Percentiles rank a stretch among this genome's conserved stretches.
phyloP scores from a whole-genome alignment of 805 yeast species.

The Yarrowia deformans region DNA sequence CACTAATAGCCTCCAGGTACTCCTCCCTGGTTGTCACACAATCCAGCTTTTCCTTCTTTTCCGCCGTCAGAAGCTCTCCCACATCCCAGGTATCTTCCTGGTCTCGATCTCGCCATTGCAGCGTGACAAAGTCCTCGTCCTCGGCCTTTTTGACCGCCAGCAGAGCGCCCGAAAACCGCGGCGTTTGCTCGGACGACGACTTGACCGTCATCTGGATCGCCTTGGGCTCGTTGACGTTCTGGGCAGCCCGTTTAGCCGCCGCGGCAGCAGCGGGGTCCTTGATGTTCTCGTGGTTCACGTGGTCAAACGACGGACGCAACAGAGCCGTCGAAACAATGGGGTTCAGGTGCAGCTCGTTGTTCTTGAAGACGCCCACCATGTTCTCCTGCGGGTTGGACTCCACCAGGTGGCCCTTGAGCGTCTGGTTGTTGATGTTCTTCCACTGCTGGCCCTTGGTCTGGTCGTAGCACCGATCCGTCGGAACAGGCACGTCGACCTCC shows the following conservation, averaged over 20 bases:
- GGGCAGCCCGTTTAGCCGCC: conserved; percentile 52
- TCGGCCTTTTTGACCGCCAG: conserved; percentile 67
- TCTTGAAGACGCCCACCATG: conserved; percentile 53
- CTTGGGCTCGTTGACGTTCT: conserved; percentile 57
- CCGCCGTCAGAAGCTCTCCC: conserved; percentile 46
- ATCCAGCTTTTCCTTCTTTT: conserved; percentile 41
- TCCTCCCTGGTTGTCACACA: conserved; percentile 43
- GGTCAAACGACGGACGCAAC: conserved; percentile 79
- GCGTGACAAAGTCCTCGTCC: conserved; percentile 60
- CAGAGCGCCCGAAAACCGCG: conserved; percentile 73
- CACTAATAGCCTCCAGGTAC: conserved; percentile 42
- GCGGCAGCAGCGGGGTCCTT: conserved; percentile 53
- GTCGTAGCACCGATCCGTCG: conserved; percentile 72
- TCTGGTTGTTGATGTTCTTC: conserved; percentile 66
- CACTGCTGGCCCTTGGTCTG: conserved; percentile 67
- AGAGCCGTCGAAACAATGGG: conserved; percentile 76
- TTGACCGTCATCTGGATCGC: conserved; percentile 82
- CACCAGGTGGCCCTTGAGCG: conserved; percentile 70
- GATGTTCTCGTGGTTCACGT: conserved; percentile 66
- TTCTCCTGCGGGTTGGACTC: conserved; percentile 47
- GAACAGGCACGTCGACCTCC: conserved; percentile 79
- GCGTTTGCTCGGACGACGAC: conserved; percentile 62
- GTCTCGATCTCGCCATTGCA: conserved; percentile 57
- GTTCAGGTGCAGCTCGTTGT: conserved; percentile 63
- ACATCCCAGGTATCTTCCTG: conserved; percentile 49